Evolutionary conservation across 768 basidiomycete species (phyloP).

Genomic region (Phaffia tasmanica): DNA sequence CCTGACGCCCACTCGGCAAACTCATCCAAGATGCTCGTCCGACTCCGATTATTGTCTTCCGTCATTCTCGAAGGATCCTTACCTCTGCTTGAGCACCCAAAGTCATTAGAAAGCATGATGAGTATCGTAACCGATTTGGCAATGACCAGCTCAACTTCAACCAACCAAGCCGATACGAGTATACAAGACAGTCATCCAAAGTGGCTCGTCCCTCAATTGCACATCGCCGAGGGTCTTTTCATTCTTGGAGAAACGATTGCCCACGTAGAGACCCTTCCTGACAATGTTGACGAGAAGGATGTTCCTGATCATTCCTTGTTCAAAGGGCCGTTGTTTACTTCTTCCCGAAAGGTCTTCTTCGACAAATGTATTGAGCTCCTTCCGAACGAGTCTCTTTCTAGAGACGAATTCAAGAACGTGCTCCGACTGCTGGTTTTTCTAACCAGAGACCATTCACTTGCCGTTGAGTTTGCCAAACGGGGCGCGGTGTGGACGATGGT

Average conservation of each 20-base stretch:
- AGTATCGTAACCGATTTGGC: conserved; percentile 23
- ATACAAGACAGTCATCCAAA: conserved; percentile 45
- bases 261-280: no score
- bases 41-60: conserved; percentile 75
- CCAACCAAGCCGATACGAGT: background rate
- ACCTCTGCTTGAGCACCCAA: conserved; percentile 35
- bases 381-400: conserved; percentile 50
- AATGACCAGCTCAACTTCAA: conserved; percentile 11
- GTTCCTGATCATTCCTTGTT: conserved; percentile 9
- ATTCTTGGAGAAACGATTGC: conserved; percentile 60
- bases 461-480: conserved; percentile 55
- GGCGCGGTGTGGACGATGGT: conserved; percentile 58
- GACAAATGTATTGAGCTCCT: conserved; percentile 67
- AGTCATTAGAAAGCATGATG: conserved; percentile 28
- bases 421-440: conserved; percentile 74
- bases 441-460: conserved; percentile 58
- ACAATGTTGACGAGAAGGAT: background rate
- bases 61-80: conserved; percentile 63
- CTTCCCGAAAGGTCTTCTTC: conserved; percentile 58
- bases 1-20: conserved; percentile 37
- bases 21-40: conserved; percentile 53
- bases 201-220: conserved; percentile 77
- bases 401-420: conserved; percentile 70
- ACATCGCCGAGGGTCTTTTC: conserved; percentile 75
- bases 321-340: conserved; percentile 52